Percentiles rank a stretch among this genome's conserved stretches.
These are phyloP conservation scores for Ballota nigra DNA, from an alignment of 257 asterid genomes.

Conservation along the genomic window DNA sequence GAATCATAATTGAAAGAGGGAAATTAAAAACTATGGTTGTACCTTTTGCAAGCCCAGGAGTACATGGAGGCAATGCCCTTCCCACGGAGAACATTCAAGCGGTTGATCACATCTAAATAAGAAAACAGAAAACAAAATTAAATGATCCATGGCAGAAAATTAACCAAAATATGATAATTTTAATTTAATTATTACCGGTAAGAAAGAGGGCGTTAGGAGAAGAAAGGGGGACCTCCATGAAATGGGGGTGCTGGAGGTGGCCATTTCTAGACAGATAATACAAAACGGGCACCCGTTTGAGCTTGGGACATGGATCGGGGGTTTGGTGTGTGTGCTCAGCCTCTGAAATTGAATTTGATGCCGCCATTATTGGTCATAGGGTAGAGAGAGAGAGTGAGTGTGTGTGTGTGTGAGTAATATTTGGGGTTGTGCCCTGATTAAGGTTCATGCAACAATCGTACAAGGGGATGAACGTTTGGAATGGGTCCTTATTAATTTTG, in stretches of 20 bases:
- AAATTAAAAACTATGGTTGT: not conserved
- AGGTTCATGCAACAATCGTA: too few species aligned
- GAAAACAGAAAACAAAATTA: not conserved
- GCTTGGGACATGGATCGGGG: too few species aligned
- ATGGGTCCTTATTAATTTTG: too few species aligned
- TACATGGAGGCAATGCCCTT: conserved; percentile 69
- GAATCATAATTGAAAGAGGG: too few species aligned
- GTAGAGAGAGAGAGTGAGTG: too few species aligned
- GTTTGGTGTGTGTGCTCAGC: too few species aligned
- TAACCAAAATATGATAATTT: not conserved
- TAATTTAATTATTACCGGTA: conserved; percentile 30
- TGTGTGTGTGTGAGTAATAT: too few species aligned
- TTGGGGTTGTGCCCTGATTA: too few species aligned
- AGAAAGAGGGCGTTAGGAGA: conserved; percentile 59
- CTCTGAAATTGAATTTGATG: too few species aligned
- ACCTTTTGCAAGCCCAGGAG: conserved; percentile 93
- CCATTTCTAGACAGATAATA: conserved; percentile 71
- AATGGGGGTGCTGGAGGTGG: conserved; percentile 88
- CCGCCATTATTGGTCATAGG: too few species aligned
- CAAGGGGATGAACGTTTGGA: too few species aligned
- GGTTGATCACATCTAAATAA: conserved; percentile 56
- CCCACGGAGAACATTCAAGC: conserved; percentile 75
- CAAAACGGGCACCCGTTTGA: conserved; percentile 53
- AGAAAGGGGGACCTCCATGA: conserved; percentile 84
- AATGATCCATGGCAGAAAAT: not conserved